These are phyloP conservation scores for Arthromyces matolae DNA, from an alignment of 768 basidiomycete genomes.

Conservation along the genomic window DNA sequence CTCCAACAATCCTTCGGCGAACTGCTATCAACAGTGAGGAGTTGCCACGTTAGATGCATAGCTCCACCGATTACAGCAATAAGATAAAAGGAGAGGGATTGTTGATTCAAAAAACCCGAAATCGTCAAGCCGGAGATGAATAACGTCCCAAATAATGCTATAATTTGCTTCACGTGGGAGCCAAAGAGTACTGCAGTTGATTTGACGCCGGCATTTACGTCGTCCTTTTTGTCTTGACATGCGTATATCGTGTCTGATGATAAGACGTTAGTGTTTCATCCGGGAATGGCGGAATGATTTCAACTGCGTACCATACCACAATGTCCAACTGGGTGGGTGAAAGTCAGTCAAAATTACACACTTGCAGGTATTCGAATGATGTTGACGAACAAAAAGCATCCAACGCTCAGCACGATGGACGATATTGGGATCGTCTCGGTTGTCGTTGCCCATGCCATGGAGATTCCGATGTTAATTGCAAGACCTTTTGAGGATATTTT, in stretches of 20 bases:
- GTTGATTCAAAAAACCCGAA: slow-evolving; percentile 25
- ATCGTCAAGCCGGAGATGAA: slow-evolving; percentile 22
- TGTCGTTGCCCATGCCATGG: slow-evolving; percentile 8
- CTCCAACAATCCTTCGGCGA: slow-evolving; percentile 12
- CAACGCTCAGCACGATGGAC: slow-evolving; percentile 1
- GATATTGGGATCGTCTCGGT: slow-evolving; percentile 1
- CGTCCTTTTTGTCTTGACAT: slow-evolving; percentile 55
- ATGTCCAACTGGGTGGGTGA: slow-evolving; percentile 13
- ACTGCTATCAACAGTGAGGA: slow-evolving; percentile 10
- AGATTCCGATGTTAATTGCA: slow-evolving; percentile 4
- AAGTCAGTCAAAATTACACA: too few relatives aligned
- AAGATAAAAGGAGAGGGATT: slow-evolving; percentile 11
- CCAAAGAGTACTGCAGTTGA: slow-evolving; percentile 63
- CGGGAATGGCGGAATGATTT: not conserved
- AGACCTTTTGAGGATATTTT: not conserved
- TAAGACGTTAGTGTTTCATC: not conserved
- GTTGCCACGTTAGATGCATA: slow-evolving; percentile 9
- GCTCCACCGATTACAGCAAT: slow-evolving; percentile 6
- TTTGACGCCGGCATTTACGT: slow-evolving; percentile 54
- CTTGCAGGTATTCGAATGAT: not conserved
- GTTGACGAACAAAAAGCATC: slow-evolving; percentile 3
- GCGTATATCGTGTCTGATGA: slow-evolving; percentile 54
- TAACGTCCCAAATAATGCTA: slow-evolving; percentile 34
- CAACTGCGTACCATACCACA: slow-evolving; percentile 18
- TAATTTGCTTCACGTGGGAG: slow-evolving; percentile 36